These are phyloP conservation scores for Sindora glabra DNA, from an alignment of 306 rosid genomes.

Conservation along the genomic window DNA sequence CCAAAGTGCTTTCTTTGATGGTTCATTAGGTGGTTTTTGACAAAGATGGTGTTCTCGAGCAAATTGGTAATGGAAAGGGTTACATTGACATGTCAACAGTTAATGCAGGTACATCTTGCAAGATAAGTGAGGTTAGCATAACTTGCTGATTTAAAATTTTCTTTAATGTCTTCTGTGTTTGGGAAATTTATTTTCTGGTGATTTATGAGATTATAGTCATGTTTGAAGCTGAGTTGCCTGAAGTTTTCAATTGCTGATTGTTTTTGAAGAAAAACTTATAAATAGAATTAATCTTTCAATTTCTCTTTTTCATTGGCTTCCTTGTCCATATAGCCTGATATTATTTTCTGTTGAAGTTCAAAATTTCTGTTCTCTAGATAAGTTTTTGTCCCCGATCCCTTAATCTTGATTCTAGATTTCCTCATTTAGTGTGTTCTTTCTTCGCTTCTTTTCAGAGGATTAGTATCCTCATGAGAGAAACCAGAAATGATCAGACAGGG, in stretches of 20 bases:
- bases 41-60: conserved; percentile 65
- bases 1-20: not conserved
- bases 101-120: conserved; percentile 57
- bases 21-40: conserved; percentile 57
- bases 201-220: not conserved
- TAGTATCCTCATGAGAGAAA: no score
- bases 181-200: not conserved
- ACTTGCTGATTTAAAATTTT: not conserved
- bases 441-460: no score
- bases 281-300: not conserved
- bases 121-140: conserved; percentile 65
- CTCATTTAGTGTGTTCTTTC: no score
- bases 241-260: not conserved
- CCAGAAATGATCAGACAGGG: no score
- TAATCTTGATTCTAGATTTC: no score
- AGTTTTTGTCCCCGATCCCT: no score
- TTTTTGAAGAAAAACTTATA: not conserved
- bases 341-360: no score
- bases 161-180: not conserved
- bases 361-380: no score
- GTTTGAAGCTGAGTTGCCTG: not conserved
- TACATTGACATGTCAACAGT: conserved; percentile 84
- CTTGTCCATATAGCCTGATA: no score
- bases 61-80: conserved; percentile 50
- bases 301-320: no score